Conservation (phyloP, 2,329 filamentous ascomycete genomes). For the Cordyceps cateniannulata region DNA sequence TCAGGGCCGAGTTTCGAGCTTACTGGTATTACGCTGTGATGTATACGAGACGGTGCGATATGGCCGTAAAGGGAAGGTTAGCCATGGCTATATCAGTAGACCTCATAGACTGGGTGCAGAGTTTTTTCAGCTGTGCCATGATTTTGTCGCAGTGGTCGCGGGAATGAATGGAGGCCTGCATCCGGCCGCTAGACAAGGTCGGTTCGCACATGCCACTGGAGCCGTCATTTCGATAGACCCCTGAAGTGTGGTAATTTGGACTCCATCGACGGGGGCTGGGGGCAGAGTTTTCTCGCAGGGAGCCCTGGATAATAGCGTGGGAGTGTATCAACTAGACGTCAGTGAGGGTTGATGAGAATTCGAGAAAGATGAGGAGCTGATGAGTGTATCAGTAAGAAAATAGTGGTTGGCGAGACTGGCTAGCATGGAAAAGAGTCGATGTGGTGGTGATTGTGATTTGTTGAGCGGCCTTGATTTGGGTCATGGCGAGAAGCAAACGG, state of each 20-base stretch:
- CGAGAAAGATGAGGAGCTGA: neutral
- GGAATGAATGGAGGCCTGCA: neutral
- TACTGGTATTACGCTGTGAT: neutral
- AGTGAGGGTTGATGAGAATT: neutral
- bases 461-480: neutral
- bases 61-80: slow-evolving; percentile 1
- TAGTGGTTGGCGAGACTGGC: neutral
- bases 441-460: neutral
- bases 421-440: neutral
- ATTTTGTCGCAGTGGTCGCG: neutral
- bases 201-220: slow-evolving; percentile 1
- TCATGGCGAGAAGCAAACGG: neutral
- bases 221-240: slow-evolving; percentile 12
- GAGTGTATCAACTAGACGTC: neutral
- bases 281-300: slow-evolving; percentile 9
- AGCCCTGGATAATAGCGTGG: neutral
- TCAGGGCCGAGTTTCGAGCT: slow-evolving; percentile 5
- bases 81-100: neutral
- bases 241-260: slow-evolving; percentile 8
- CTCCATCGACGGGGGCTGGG: slow-evolving; percentile 10
- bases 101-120: neutral
- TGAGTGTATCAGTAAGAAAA: slow-evolving; percentile 1
- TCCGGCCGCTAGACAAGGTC: slow-evolving; percentile 9
- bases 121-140: neutral
- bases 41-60: slow-evolving; percentile 2